A percentile compares a stretch with the other conserved stretches of the same genome.
Conservation (phyloP, 2,329 filamentous ascomycete species). For the Malbranchea cinnamomea region DNA sequence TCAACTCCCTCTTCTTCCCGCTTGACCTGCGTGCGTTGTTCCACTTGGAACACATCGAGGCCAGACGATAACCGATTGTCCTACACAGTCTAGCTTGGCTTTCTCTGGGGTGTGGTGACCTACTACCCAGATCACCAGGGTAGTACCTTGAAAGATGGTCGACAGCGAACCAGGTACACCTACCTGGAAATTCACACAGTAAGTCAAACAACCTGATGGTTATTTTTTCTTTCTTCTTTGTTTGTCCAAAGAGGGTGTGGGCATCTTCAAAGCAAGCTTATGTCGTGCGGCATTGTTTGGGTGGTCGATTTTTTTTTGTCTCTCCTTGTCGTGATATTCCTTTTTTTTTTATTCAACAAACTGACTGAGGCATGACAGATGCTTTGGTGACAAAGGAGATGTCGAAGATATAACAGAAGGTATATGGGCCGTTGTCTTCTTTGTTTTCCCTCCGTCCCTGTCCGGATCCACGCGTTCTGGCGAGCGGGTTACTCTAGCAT, state of each 20-base stretch:
- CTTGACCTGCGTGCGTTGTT: slow-evolving; percentile 7
- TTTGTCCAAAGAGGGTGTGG: background rate
- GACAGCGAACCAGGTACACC: slow-evolving; percentile 87
- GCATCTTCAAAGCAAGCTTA: too few species aligned
- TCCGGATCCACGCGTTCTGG: background rate
- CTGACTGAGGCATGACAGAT: slow-evolving; percentile 55
- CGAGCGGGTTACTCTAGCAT: slow-evolving; percentile 6
- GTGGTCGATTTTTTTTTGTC: background rate
- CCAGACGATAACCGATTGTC: too few species aligned
- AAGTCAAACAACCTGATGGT: slow-evolving; percentile 33
- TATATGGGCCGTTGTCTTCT: slow-evolving; percentile 24
- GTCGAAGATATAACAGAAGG: slow-evolving; percentile 98
- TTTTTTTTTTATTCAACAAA: slow-evolving; percentile 5
- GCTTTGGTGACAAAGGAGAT: slow-evolving; percentile 98
- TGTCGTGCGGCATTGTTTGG: too few species aligned
- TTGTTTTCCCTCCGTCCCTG: background rate
- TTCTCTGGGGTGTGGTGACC: slow-evolving; percentile 12
- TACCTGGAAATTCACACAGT: slow-evolving; percentile 99
- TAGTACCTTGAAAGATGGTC: slow-evolving; percentile 61
- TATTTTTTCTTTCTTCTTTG: background rate
- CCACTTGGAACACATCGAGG: too few species aligned
- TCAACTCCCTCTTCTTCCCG: slow-evolving; percentile 9
- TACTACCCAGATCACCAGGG: slow-evolving; percentile 15
- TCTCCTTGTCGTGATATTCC: slow-evolving; percentile 2
- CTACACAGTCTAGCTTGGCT: slow-evolving; percentile 7